Evolutionary conservation across 495 filamentous ascomycete genomes (phyloP).

Genomic region (Penicillium verhagenii): DNA sequence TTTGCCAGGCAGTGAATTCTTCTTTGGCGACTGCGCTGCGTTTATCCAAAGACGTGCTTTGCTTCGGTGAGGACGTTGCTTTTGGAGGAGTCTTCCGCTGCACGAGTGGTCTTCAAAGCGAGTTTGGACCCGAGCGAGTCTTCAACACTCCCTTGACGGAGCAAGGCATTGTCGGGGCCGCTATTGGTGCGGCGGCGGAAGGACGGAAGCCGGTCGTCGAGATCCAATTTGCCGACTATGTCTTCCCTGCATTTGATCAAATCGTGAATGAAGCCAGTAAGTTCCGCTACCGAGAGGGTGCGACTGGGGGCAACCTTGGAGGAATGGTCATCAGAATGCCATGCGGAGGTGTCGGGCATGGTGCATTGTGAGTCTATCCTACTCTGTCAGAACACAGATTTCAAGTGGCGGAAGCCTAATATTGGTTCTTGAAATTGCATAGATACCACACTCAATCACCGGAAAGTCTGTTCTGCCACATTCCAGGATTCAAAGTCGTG

Average conservation of each 20-base stretch:
- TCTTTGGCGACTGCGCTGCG: constrained; percentile 77
- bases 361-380: constrained; percentile 78
- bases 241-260: constrained; percentile 96
- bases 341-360: constrained; percentile 92
- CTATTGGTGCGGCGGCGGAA: constrained; percentile 82
- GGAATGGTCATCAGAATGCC: constrained; percentile 94
- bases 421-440: too few relatives aligned
- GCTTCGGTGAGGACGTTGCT: constrained; percentile 96
- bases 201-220: constrained; percentile 94
- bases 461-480: constrained; percentile 87
- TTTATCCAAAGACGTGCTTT: constrained; percentile 77
- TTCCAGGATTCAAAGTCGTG: constrained; percentile 86
- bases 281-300: constrained; percentile 81
- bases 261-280: constrained; percentile 97
- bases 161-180: constrained; percentile 94
- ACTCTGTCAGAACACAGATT: too few relatives aligned
- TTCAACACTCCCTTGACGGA: constrained; percentile 97
- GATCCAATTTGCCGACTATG: constrained; percentile 98
- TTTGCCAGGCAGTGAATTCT: constrained; percentile 78
- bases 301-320: constrained; percentile 63
- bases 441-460: constrained; percentile 93
- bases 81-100: constrained; percentile 98
- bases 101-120: constrained; percentile 82
- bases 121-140: constrained; percentile 83
- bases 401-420: too few relatives aligned